Conservation (phyloP, 2,329 filamentous ascomycete genomes). For the Hypoxylon sp. region DNA sequence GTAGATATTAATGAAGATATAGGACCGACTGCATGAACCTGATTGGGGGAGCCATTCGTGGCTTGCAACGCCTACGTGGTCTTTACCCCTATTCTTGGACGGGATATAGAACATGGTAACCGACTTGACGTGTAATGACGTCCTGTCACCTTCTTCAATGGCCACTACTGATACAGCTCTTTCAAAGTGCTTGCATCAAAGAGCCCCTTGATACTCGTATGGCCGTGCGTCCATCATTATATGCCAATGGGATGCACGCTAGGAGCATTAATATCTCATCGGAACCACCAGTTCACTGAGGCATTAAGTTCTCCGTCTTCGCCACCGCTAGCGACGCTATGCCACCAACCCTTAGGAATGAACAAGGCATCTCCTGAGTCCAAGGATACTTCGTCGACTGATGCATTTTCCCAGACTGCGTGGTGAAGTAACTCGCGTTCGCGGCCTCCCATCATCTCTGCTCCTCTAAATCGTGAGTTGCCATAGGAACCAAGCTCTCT, state of each 20-base stretch:
- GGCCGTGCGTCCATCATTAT: neutral
- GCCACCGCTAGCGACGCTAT: conserved; percentile 79
- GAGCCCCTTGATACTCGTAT: neutral
- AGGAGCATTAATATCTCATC: conserved; percentile 59
- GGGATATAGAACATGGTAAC: neutral
- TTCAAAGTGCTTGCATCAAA: neutral
- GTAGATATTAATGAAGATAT: neutral
- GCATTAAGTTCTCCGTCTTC: conserved; percentile 56
- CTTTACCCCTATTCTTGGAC: neutral
- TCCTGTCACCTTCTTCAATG: no score
- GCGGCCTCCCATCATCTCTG: conserved; percentile 91
- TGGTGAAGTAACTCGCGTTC: conserved; percentile 77
- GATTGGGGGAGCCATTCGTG: neutral
- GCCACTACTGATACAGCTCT: neutral
- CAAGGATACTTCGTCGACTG: conserved; percentile 68
- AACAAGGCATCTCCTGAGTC: conserved; percentile 79
- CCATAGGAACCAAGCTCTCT: conserved; percentile 56
- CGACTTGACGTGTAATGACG: neutral
- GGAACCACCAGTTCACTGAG: conserved; percentile 84
- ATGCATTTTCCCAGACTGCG: conserved; percentile 74
- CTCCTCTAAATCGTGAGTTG: conserved; percentile 73
- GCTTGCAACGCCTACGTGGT: neutral
- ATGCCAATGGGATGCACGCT: neutral
- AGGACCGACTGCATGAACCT: neutral
- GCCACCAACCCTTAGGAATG: conserved; percentile 89